Base-by-base conservation (phyloP, 305 asterid species). In the Caryopteris hybrid region DNA sequence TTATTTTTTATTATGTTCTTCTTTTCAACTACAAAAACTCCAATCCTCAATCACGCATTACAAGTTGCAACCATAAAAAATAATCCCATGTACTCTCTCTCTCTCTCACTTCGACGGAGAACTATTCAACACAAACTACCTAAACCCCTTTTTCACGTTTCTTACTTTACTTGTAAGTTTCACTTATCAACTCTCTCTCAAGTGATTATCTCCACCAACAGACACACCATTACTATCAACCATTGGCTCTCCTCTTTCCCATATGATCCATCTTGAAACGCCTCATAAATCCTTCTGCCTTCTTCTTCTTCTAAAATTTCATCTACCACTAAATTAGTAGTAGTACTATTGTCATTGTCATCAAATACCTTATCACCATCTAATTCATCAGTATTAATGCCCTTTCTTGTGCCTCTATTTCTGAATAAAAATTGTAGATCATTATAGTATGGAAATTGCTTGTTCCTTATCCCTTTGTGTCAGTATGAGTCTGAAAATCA, bases 391-490 rank as follows among this genome's bases (percentile, higher is more conserved):
- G 29, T 27, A 17, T 52, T 50, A 33, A 41, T 12, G 11, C 75
- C 57, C 36, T 70, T 61, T 16, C 45, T 70, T 17, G 69, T 61
- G 47, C 69, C 64, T 70, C 69, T 52, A 21, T 71, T 71, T 38
- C 64, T 64, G 21, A 61, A 62, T 31, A 62, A 20, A 29, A 51
- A 16, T 27, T 53, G 70, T 38, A 71, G 75, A 41, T 71, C 75
- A n/a, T 71, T 42, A 20, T 61, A 62, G 20, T 71, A 53, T 5
- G 69, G 64, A 64, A 70, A 70, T 51, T 50, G 70, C 58, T 29
- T 70, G 61, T 70, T 70, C 55, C 75, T 51, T 39, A 71, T 43
- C 64, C 75, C 64, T 62, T 71, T 20, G 75, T 70, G 61, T 71
- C 70, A 9, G 57, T 57, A 29, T 36, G 75, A 31, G 23, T 61